These are phyloP conservation scores for Phlegmacium glaucopus DNA, from an alignment of 768 basidiomycete species.

Conservation along the genomic window DNA sequence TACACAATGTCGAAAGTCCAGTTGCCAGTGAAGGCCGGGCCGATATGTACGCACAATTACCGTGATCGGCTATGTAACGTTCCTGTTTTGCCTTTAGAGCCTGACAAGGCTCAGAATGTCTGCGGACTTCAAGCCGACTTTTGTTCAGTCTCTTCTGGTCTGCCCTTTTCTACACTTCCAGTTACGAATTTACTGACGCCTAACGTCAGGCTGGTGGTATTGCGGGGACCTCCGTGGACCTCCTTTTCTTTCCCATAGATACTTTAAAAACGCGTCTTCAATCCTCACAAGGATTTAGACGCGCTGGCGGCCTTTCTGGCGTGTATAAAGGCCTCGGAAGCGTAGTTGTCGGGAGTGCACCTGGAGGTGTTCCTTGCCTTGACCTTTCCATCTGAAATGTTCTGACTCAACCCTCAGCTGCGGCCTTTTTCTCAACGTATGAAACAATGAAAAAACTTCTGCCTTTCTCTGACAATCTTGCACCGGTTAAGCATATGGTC, in stretches of 20 bases:
- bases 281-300: conserved; percentile 78
- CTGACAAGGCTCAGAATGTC: neutral
- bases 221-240: conserved; percentile 92
- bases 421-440: conserved; percentile 93
- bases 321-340: conserved; percentile 94
- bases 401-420: conserved; percentile 51
- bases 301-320: conserved; percentile 84
- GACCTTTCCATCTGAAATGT: neutral
- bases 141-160: neutral
- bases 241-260: conserved; percentile 96
- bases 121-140: neutral
- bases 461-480: conserved; percentile 57
- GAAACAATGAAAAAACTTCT: conserved; percentile 80
- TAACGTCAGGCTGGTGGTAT: conserved; percentile 75
- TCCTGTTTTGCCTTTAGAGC: neutral
- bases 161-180: neutral
- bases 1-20: too few relatives aligned
- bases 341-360: conserved; percentile 92
- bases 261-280: conserved; percentile 96
- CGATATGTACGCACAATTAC: neutral
- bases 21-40: neutral
- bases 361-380: conserved; percentile 63
- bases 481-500: conserved; percentile 56
- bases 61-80: neutral
- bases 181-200: neutral